Conservation (phyloP, 345 rosid species). For the Dovyalis caffra region DNA sequence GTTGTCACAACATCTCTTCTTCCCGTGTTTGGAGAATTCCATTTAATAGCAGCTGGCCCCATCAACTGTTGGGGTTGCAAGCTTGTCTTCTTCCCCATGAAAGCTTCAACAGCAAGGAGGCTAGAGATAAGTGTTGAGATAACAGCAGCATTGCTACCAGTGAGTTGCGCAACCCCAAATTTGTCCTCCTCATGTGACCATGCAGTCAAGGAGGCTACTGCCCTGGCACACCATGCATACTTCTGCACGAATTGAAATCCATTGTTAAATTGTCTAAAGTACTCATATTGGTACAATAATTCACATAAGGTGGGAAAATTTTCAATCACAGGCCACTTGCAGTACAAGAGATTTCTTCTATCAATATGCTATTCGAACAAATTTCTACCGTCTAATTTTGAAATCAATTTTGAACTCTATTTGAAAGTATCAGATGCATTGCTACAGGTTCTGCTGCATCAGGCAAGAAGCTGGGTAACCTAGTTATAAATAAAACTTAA, state of each 20-base stretch:
- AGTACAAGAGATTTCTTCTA: background rate
- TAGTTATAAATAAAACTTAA: background rate
- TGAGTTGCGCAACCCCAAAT: slow-evolving; percentile 88
- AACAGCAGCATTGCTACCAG: slow-evolving; percentile 76
- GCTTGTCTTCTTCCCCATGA: slow-evolving; percentile 78
- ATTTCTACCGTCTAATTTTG: background rate
- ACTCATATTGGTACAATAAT: background rate
- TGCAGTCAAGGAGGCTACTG: slow-evolving; percentile 62
- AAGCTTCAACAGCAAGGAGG: slow-evolving; percentile 76
- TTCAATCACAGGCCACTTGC: background rate
- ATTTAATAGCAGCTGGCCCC: slow-evolving; percentile 70
- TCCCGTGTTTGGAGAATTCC: slow-evolving; percentile 57
- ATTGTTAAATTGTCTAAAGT: background rate
- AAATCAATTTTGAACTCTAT: background rate
- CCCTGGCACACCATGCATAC: slow-evolving; percentile 80
- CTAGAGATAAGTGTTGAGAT: slow-evolving; percentile 71
- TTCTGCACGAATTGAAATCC: slow-evolving; percentile 42
- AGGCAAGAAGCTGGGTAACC: background rate
- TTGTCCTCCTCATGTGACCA: slow-evolving; percentile 77
- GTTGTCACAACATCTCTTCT: slow-evolving; percentile 51
- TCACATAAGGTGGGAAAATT: background rate
- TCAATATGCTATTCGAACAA: background rate
- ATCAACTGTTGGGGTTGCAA: slow-evolving; percentile 61
- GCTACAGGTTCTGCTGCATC: background rate
- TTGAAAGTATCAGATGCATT: background rate